These are phyloP conservation scores for fission yeast (Schizosaccharomyces pombe) DNA, from an alignment of 805 yeast genomes.

Conservation along the genomic window DNA sequence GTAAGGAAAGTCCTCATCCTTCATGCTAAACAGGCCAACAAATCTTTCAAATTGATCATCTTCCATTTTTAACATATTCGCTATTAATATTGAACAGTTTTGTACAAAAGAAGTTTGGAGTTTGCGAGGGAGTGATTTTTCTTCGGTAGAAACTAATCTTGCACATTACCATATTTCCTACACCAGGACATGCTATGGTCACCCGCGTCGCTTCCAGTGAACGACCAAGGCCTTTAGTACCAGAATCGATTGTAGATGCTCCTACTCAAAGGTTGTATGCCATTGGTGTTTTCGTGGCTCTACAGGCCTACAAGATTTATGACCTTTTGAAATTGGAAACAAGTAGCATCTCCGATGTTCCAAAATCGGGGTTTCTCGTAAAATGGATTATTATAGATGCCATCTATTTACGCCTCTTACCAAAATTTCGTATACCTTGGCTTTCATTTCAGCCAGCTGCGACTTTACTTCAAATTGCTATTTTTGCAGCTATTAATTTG, in stretches of 20 bases:
- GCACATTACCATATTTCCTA: not conserved
- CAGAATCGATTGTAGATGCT: conserved; percentile 40
- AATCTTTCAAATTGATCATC: not conserved
- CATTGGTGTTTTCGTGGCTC: conserved; percentile 37
- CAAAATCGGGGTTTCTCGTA: conserved; percentile 32
- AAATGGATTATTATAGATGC: conserved; percentile 61
- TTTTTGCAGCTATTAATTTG: conserved; percentile 28
- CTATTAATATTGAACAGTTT: too few relatives aligned
- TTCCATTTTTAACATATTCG: not conserved
- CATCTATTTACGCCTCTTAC: conserved; percentile 38
- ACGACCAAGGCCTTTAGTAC: conserved; percentile 20
- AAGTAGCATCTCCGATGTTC: conserved; percentile 23
- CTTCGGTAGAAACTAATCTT: not conserved
- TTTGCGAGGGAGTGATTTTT: not conserved
- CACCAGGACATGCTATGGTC: not conserved
- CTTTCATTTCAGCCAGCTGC: conserved; percentile 38
- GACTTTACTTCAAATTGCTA: conserved; percentile 26
- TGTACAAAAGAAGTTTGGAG: not conserved
- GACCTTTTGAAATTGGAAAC: conserved; percentile 40
- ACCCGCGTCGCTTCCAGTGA: not conserved
- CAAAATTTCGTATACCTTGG: conserved; percentile 53
- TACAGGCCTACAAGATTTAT: conserved; percentile 73
- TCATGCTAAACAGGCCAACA: not conserved
- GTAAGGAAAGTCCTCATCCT: not conserved
- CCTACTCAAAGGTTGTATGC: conserved; percentile 55